Percentiles rank a stretch among this genome's conserved stretches.
phyloP scores from a whole-genome alignment of 352 stramenopile species.

The Globisporangium emineosum region DNA sequence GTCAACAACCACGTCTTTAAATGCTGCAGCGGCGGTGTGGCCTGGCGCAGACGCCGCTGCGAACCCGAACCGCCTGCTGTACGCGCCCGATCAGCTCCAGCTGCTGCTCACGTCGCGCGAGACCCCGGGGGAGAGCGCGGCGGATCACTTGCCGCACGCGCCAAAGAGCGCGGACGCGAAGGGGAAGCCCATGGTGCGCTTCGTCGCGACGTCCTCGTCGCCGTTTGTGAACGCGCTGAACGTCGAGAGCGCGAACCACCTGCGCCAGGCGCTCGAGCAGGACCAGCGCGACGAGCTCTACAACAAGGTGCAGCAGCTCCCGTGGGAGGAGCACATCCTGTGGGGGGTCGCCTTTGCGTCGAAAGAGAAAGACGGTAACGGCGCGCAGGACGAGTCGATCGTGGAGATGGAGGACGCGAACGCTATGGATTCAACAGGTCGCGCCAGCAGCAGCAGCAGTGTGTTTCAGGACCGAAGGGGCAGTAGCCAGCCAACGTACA shows the following conservation, averaged over 20 bases:
- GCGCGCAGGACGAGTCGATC: conserved; percentile 2
- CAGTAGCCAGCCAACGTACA: neutral
- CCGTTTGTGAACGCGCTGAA: conserved; percentile 49
- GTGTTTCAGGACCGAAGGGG: neutral
- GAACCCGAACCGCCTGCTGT: conserved; percentile 24
- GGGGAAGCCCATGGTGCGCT: conserved; percentile 76
- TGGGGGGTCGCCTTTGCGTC: conserved; percentile 65
- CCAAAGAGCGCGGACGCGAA: conserved; percentile 29
- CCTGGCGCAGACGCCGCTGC: conserved; percentile 17
- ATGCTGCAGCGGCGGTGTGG: neutral
- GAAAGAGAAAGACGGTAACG: conserved; percentile 18
- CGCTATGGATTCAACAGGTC: neutral
- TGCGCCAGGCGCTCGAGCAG: conserved; percentile 20
- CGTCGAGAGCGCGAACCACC: conserved; percentile 13
- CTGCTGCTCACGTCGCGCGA: conserved; percentile 60
- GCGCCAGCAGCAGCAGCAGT: neutral
- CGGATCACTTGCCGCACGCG: conserved; percentile 38
- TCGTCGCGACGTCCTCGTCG: conserved; percentile 47
- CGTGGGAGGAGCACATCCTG: conserved; percentile 80
- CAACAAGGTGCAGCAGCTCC: conserved; percentile 76
- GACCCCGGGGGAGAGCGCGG: conserved; percentile 25
- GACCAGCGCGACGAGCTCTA: conserved; percentile 58
- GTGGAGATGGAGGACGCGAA: conserved; percentile 10
- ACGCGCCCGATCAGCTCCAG: conserved; percentile 61
- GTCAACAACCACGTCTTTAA: neutral